phyloP scores from a whole-genome alignment of 495 filamentous ascomycete species.

The Diplogelasinospora grovesii region DNA sequence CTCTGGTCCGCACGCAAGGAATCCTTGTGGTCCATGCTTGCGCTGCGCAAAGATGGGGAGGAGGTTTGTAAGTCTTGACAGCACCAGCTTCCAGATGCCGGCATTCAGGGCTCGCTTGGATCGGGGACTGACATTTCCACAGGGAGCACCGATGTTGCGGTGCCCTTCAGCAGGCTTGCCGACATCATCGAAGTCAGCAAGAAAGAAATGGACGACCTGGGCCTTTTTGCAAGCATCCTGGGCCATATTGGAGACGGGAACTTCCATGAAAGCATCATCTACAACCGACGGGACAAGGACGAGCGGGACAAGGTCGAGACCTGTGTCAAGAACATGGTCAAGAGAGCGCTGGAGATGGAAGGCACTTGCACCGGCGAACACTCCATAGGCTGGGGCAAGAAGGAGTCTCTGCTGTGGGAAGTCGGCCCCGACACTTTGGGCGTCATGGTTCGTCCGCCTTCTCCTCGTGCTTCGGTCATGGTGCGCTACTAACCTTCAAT shows the following conservation, averaged over 20 bases:
- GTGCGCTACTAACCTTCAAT: background rate
- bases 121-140: background rate
- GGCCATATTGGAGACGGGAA: conserved; percentile 86
- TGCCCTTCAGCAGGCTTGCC: conserved; percentile 76
- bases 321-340: conserved; percentile 83
- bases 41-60: conserved; percentile 54
- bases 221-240: conserved; percentile 77
- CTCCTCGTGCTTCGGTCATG: background rate
- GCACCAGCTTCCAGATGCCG: no score
- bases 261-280: conserved; percentile 87
- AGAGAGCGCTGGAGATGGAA: conserved; percentile 83
- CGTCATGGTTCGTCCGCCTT: conserved; percentile 53
- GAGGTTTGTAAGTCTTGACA: conserved; percentile 47
- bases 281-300: conserved; percentile 57
- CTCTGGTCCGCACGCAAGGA: conserved; percentile 75
- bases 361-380: conserved; percentile 91
- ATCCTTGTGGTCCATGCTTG: conserved; percentile 68
- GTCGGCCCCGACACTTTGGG: conserved; percentile 74
- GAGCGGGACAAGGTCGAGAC: conserved; percentile 68
- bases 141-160: conserved; percentile 80
- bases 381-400: conserved; percentile 84
- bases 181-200: conserved; percentile 90
- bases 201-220: conserved; percentile 78
- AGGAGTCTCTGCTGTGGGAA: conserved; percentile 69
- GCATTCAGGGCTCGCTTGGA: no score